Evolutionary conservation across 2,329 filamentous ascomycete species (phyloP), one percentile per base, ranked within the genome.

Genomic region (Epicoccum sorghinum): DNA sequence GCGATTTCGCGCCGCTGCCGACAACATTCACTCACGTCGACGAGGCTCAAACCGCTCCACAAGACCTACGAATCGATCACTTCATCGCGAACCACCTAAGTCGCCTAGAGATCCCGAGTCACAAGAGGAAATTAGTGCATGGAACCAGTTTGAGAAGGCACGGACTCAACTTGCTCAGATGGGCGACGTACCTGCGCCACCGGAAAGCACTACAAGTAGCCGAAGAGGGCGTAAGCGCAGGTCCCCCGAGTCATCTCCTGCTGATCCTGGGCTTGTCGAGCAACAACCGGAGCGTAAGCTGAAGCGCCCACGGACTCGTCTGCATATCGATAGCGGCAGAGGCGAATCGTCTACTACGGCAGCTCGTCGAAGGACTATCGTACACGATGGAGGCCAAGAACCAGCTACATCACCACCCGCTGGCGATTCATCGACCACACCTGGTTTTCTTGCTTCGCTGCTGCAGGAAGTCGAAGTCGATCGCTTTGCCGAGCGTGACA

Each of bases 131-230:
- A 82, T 89, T 48, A 83, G 87, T 53, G 91, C 93, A 4, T 97
- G 93, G 95, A 91, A 92, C 58, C 91, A 90, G 18, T 88, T 98
- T 59, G 93, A 97, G 64, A 90, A 88, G 72, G 92, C 90, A 38
- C 84, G 91, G 60, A 88, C 93, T 57, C 82, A 57, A 75, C 60
- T 71, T n/a, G 64, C 64, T 7, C 66, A 71, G 44, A 47, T 59
- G 13, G 65, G 66, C 8, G 62, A 52, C 25, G 57, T 47, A 2
- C 55, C 65, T 30, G 47, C 66, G 27, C 55, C 66, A 13, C 61
- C 59, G 9, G 55, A 60, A 18, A 68, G 64, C 14, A 65, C 57
- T 37, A 57, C 59, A n/a, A 62, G 54, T 35, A 68, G 59, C 53
- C 75, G 83, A 37, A 81, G 78, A 57, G 52, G 78, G 80, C 86